Percentiles rank a stretch among this genome's conserved stretches.
phyloP scores from a whole-genome alignment of 2,329 filamentous ascomycete genomes.

The Mariannaea elegans region DNA sequence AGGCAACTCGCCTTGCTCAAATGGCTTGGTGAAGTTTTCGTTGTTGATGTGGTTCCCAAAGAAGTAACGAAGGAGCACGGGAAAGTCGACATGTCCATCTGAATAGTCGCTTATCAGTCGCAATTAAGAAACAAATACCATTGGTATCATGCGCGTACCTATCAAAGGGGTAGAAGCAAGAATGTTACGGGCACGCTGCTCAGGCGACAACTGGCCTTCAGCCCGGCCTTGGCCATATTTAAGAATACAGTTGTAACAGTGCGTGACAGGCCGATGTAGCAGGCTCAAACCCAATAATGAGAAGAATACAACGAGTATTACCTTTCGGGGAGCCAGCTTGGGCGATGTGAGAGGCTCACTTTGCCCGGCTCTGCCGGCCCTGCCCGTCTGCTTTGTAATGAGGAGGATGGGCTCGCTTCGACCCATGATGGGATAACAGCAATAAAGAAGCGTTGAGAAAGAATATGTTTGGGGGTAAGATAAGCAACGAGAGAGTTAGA shows the following conservation, averaged over 20 bases:
- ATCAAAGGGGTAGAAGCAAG: conserved; percentile 59
- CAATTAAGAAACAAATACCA: background rate
- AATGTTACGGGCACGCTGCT: conserved; percentile 57
- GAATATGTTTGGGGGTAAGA: background rate
- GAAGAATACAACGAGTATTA: conserved; percentile 36
- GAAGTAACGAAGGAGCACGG: conserved; percentile 72
- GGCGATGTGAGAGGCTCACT: conserved; percentile 31
- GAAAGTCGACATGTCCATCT: conserved; percentile 93
- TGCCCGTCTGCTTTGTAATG: conserved; percentile 24
- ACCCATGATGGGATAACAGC: conserved; percentile 25
- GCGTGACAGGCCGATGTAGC: conserved; percentile 37
- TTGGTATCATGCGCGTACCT: conserved; percentile 49
- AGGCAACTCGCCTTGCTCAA: conserved; percentile 73
- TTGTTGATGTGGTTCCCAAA: conserved; percentile 84
- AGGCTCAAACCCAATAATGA: conserved; percentile 40
- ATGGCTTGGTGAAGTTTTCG: conserved; percentile 76
- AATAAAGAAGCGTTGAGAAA: background rate
- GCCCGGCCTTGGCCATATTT: conserved; percentile 34
- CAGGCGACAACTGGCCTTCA: conserved; percentile 44
- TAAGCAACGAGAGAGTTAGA: too few species aligned
- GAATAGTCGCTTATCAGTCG: background rate
- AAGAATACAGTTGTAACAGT: conserved; percentile 35
- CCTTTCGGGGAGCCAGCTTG: conserved; percentile 37
- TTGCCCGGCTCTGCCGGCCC: background rate
- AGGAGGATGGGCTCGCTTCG: conserved; percentile 34